phyloP scores from a whole-genome alignment of 2,329 filamentous ascomycete genomes.

The Diplocarpon rosae region DNA sequence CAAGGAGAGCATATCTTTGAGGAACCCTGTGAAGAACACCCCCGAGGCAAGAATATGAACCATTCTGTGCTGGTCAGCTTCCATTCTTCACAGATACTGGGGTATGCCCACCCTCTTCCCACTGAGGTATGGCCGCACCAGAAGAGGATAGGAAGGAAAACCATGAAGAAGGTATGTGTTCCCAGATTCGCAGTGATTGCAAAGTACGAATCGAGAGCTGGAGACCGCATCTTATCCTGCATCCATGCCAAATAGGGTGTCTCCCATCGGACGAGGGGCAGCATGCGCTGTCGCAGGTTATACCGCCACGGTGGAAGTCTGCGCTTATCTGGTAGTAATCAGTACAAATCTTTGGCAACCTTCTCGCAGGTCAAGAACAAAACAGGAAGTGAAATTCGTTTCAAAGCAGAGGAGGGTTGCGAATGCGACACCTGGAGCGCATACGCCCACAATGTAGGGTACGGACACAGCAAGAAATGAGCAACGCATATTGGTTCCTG shows the following conservation, averaged over 20 bases:
- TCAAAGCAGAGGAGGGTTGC: not conserved
- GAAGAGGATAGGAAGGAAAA: conserved; percentile 85
- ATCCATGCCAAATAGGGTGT: conserved; percentile 86
- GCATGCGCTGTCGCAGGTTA: conserved; percentile 63
- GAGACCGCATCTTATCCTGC: conserved; percentile 70
- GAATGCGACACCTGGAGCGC: not conserved
- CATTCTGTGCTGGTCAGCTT: conserved; percentile 34
- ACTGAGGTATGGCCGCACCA: conserved; percentile 86
- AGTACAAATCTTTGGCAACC: not conserved
- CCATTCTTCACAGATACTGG: conserved; percentile 13
- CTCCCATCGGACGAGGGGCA: conserved; percentile 87
- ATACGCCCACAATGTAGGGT: not conserved
- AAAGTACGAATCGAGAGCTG: conserved; percentile 89
- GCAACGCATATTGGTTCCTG: not conserved
- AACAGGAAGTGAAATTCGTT: not conserved
- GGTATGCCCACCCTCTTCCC: conserved; percentile 67
- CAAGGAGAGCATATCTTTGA: conserved; percentile 90
- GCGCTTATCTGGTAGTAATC: conserved; percentile 53
- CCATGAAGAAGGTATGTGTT: conserved; percentile 98
- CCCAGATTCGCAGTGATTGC: conserved; percentile 92
- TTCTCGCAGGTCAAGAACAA: not conserved
- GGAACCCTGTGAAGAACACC: conserved; percentile 80
- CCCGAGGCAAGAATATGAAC: conserved; percentile 69
- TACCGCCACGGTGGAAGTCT: conserved; percentile 86
- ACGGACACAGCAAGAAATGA: not conserved